Evolutionary conservation across 768 basidiomycete genomes (phyloP).

Genomic region (Piloderma croceum): DNA sequence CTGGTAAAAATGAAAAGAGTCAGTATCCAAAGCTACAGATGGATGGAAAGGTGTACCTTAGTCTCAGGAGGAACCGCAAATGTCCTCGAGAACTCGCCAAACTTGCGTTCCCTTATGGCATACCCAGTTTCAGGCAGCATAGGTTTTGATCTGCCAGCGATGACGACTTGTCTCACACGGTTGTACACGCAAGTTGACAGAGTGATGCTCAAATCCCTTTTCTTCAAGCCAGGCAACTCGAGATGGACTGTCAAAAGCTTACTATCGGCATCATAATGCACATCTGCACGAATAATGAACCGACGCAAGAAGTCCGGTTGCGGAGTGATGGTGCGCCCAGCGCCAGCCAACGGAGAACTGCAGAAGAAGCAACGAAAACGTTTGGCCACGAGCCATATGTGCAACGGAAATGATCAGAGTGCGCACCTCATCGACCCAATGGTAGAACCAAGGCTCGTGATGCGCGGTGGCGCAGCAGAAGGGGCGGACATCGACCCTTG

Average conservation of each 20-base stretch:
- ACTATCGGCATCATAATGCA: constrained; percentile 48
- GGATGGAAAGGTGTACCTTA: constrained; percentile 36
- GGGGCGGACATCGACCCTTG: constrained; percentile 9
- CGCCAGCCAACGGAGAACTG: constrained; percentile 21
- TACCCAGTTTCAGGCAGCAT: constrained; percentile 37
- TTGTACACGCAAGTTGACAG: constrained; percentile 59
- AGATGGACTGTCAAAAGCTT: constrained; percentile 53
- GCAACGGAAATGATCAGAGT: constrained; percentile 1
- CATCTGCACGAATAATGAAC: constrained; percentile 54
- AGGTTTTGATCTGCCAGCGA: constrained; percentile 43
- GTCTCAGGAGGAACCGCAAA: constrained; percentile 52
- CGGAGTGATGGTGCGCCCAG: constrained; percentile 15
- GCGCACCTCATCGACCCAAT: constrained; percentile 5
- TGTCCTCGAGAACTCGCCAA: constrained; percentile 43
- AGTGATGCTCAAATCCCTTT: constrained; percentile 49
- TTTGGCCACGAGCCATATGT: no score
- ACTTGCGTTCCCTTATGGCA: constrained; percentile 50
- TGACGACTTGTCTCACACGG: constrained; percentile 54
- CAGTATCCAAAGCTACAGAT: constrained; percentile 9
- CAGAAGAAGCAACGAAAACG: no score
- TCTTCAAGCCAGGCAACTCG: constrained; percentile 66
- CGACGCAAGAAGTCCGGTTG: constrained; percentile 18
- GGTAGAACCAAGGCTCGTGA: constrained; percentile 4
- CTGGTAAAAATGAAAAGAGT: constrained; percentile 27
- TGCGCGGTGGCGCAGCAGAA: constrained; percentile 3